A percentile compares a stretch with the other conserved stretches of the same genome.
phyloP scores from a whole-genome alignment of 257 asterid species.

The Nyctanthes arbortristis region DNA sequence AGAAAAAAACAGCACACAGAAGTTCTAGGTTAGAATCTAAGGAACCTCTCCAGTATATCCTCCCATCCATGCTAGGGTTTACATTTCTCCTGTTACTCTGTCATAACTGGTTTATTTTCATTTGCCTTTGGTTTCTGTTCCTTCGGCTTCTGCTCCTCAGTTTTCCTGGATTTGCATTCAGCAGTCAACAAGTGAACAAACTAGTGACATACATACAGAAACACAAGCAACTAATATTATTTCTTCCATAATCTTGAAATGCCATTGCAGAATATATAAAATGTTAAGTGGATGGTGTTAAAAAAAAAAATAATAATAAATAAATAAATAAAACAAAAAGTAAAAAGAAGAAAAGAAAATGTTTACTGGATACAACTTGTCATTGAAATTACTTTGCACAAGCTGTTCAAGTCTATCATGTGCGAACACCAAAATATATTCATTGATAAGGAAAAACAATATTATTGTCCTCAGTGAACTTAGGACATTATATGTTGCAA shows the following conservation, averaged over 20 bases:
- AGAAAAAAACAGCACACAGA: constrained; percentile 9
- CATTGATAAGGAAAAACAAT: no score
- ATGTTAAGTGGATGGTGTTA: no score
- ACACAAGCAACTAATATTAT: neutral
- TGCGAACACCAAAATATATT: no score
- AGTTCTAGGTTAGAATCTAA: constrained; percentile 8
- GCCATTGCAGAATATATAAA: neutral
- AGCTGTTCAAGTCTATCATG: neutral
- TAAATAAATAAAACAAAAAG: no score
- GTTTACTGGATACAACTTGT: no score
- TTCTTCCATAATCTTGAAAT: neutral
- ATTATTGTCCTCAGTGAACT: no score
- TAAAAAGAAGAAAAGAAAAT: no score
- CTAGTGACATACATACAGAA: neutral
- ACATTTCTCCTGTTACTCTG: constrained; percentile 43
- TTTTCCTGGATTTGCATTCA: constrained; percentile 60
- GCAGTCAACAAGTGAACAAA: neutral
- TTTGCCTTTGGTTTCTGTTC: constrained; percentile 91
- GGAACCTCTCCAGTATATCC: constrained; percentile 8
- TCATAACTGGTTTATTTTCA: constrained; percentile 96
- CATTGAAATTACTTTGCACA: neutral
- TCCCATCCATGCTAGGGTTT: constrained; percentile 16
- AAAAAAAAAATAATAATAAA: no score
- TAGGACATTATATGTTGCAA: no score
- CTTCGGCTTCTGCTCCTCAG: constrained; percentile 95